Base-by-base conservation (phyloP, 148 eudicot species). In the Fagopyrum tataricum region DNA sequence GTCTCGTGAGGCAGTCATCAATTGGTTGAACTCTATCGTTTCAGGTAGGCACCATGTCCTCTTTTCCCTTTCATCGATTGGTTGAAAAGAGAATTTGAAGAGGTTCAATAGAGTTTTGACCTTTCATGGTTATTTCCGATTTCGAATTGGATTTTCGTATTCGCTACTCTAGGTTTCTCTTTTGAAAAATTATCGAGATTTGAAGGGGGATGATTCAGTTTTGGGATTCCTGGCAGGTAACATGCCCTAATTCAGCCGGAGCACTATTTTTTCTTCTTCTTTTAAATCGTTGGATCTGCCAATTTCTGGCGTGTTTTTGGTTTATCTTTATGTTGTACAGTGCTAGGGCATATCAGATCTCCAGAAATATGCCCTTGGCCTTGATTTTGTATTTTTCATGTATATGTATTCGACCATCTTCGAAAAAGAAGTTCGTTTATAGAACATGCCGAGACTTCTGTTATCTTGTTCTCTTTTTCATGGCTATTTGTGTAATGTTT, bases 1-100 rank as follows among this genome's bases (percentile, higher is more conserved):
- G 78, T 87, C 92, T 3, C 73, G 88, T 37, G 79, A 82, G n/a
- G 98, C 90, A 46, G 94, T 93, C 64, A 26, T 90, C 64, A 84
- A 89, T 78, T 90, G 90, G 93, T 61, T 93, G 70, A 74, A 84
- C 64, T 84, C 92, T 8, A 72, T 91, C 56, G 62, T 85, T 55
- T 72, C 82, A 81, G 90, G 90, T 88, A 74, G 74, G 21, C 78
- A 73, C 17, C 46, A 8, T n/a, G 44, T 51, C 46, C 52, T 37
- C 39, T 59, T 15, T 59, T 18, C 18, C 58, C 61, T 18, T 55
- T 55, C 61, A 18, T 55, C 61, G 37, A 18, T 55, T 7, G 1
- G 2, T 55, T 55, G 11, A 6, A 20, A 6, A 24, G 31, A 58
- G 61, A 6, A 6, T 55, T 18, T 26, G 64, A 8, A 23, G 9